phyloP scores from a whole-genome alignment of 768 basidiomycete genomes.

The Boletus tomentosulus region DNA sequence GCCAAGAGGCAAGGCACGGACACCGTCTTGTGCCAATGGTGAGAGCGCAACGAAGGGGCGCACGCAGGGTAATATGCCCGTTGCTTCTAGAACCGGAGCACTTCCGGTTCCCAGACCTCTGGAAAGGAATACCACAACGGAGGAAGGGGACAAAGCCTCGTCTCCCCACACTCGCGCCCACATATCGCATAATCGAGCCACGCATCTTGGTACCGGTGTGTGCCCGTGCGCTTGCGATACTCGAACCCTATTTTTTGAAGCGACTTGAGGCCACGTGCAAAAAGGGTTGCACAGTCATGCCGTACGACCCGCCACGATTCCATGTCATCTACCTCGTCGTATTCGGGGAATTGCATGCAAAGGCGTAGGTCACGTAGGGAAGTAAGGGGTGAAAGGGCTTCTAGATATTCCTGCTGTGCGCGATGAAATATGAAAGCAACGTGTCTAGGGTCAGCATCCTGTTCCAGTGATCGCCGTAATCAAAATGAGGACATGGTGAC shows the following conservation, averaged over 20 bases:
- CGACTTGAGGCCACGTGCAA: conserved; percentile 30
- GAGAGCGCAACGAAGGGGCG: not conserved
- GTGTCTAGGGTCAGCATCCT: conserved; percentile 31
- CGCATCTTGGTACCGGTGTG: conserved; percentile 33
- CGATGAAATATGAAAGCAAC: conserved; percentile 25
- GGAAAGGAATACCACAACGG: conserved; percentile 33
- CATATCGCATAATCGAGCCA: conserved; percentile 33
- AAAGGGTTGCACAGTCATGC: conserved; percentile 25
- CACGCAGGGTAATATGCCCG: not conserved
- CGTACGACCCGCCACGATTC: conserved; percentile 31
- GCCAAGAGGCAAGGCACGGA: not conserved
- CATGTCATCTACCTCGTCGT: conserved; percentile 29
- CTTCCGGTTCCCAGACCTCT: conserved; percentile 32
- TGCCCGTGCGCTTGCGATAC: conserved; percentile 35
- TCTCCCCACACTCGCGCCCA: conserved; percentile 18
- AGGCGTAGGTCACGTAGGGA: conserved; percentile 29
- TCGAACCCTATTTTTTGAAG: conserved; percentile 33
- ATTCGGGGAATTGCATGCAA: conserved; percentile 36
- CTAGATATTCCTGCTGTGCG: conserved; percentile 33
- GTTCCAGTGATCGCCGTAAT: conserved; percentile 15
- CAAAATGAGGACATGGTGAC: conserved; percentile 19
- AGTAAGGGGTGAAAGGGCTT: conserved; percentile 28
- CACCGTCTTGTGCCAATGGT: not conserved
- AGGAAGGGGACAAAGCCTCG: conserved; percentile 21
- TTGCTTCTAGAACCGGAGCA: conserved; percentile 19